Conservation (phyloP, 805 yeast species). For the Diddensiella santjacobensis region DNA sequence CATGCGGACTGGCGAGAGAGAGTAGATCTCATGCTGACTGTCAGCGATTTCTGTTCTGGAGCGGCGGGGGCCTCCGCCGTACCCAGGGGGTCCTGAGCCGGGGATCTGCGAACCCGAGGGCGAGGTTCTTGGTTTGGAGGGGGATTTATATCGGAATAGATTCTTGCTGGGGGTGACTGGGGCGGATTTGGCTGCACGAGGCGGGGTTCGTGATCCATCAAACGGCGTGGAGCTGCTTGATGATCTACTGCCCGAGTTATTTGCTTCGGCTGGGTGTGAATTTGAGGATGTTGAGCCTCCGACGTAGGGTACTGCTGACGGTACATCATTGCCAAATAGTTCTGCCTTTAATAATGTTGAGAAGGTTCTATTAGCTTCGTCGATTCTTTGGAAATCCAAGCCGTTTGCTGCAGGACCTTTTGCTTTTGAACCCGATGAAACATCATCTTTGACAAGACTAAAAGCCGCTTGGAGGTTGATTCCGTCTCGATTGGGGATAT, state of each 20-base stretch:
- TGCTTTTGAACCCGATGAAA: slow-evolving; percentile 22
- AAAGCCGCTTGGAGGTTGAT: slow-evolving; percentile 85
- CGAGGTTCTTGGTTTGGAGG: slow-evolving; percentile 8
- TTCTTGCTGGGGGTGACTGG: slow-evolving; percentile 44
- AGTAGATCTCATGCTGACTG: slow-evolving; percentile 69
- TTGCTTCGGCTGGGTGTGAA: neutral
- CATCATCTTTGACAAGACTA: slow-evolving; percentile 47
- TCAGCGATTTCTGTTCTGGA: slow-evolving; percentile 35
- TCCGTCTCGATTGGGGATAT: slow-evolving; percentile 83
- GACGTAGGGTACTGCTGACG: slow-evolving; percentile 35
- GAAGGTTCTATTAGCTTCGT: slow-evolving; percentile 84
- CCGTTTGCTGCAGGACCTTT: slow-evolving; percentile 40
- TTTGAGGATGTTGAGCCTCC: neutral
- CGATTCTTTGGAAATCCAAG: slow-evolving; percentile 62
- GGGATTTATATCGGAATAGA: slow-evolving; percentile 36
- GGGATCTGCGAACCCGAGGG: slow-evolving; percentile 1
- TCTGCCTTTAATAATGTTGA: slow-evolving; percentile 84
- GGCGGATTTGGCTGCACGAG: slow-evolving; percentile 19
- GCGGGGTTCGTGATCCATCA: slow-evolving; percentile 10
- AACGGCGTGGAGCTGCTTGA: slow-evolving; percentile 5
- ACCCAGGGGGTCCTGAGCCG: neutral
- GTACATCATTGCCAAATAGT: slow-evolving; percentile 82
- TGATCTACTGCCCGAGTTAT: neutral
- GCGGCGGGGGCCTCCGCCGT: neutral
- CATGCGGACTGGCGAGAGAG: slow-evolving; percentile 81